Evolutionary conservation across 768 basidiomycete genomes (phyloP).

Genomic region (Leccinellum albellum): DNA sequence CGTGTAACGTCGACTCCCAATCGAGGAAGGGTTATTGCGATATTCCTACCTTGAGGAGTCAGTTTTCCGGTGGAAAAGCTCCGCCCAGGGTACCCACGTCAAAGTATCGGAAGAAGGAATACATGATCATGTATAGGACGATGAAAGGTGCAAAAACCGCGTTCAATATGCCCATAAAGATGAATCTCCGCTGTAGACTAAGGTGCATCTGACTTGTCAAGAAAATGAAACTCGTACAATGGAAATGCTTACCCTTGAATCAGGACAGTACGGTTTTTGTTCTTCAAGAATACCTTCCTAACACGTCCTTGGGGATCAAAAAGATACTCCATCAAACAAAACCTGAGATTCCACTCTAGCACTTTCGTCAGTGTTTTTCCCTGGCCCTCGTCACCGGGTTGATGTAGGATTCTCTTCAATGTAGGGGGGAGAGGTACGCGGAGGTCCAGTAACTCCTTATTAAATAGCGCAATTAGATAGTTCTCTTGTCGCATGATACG

Average conservation of each 20-base stretch:
- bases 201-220: slow-evolving; percentile 1
- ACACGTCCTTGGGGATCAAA: slow-evolving; percentile 91
- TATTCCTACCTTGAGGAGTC: slow-evolving; percentile 67
- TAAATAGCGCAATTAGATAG: slow-evolving; percentile 96
- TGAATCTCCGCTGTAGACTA: slow-evolving; percentile 80
- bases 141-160: slow-evolving; percentile 97
- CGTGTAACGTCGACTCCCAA: slow-evolving; percentile 89
- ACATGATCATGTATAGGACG: slow-evolving; percentile 92
- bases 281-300: slow-evolving; percentile 86
- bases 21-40: slow-evolving; percentile 95
- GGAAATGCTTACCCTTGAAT: slow-evolving; percentile 70
- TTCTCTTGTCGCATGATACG: slow-evolving; percentile 98
- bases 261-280: slow-evolving; percentile 69
- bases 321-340: slow-evolving; percentile 92
- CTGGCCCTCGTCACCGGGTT: slow-evolving; percentile 52
- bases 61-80: not conserved
- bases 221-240: not conserved
- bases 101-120: slow-evolving; percentile 99
- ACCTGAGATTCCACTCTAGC: slow-evolving; percentile 95
- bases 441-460: slow-evolving; percentile 91
- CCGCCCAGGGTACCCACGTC: slow-evolving; percentile 57
- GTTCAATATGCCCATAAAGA: slow-evolving; percentile 97
- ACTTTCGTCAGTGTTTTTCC: slow-evolving; percentile 83
- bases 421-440: slow-evolving; percentile 69
- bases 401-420: slow-evolving; percentile 48